phyloP scores from a whole-genome alignment of 2,329 filamentous ascomycete genomes.

The Claviceps pazoutovae region DNA sequence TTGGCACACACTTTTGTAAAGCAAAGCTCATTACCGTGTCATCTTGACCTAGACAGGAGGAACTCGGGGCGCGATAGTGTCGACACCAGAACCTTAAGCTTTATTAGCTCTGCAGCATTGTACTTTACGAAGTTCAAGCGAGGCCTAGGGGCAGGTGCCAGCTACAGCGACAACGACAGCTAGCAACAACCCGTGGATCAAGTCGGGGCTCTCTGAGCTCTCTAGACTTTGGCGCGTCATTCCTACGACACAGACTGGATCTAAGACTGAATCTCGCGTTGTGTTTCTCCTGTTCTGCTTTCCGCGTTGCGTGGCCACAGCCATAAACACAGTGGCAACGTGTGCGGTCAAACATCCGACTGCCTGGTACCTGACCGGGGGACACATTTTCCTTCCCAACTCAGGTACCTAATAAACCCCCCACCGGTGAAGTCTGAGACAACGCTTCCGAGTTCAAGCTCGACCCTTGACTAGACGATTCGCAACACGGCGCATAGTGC shows the following conservation, averaged over 20 bases:
- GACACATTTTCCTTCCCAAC: neutral
- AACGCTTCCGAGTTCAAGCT: neutral
- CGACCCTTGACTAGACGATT: neutral
- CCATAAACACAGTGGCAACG: neutral
- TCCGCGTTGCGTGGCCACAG: neutral
- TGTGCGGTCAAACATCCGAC: neutral
- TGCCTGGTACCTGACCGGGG: neutral
- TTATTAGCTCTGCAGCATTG: neutral
- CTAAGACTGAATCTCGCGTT: neutral
- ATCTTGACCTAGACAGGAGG: neutral
- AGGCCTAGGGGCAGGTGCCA: neutral
- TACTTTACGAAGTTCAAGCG: neutral
- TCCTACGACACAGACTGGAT: neutral
- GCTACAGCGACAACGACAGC: neutral
- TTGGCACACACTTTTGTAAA: neutral
- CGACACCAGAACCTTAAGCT: neutral
- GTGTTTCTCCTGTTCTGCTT: neutral
- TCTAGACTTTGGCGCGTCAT: neutral
- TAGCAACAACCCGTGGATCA: neutral
- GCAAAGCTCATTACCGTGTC: neutral
- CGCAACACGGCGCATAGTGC: neutral
- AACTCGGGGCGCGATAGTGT: neutral
- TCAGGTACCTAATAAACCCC: neutral
- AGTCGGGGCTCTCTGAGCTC: neutral
- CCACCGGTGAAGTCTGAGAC: constrained; percentile 1